Base-by-base conservation (phyloP, 2,329 filamentous ascomycete genomes). In the Bimuria novae-zelandiae region DNA sequence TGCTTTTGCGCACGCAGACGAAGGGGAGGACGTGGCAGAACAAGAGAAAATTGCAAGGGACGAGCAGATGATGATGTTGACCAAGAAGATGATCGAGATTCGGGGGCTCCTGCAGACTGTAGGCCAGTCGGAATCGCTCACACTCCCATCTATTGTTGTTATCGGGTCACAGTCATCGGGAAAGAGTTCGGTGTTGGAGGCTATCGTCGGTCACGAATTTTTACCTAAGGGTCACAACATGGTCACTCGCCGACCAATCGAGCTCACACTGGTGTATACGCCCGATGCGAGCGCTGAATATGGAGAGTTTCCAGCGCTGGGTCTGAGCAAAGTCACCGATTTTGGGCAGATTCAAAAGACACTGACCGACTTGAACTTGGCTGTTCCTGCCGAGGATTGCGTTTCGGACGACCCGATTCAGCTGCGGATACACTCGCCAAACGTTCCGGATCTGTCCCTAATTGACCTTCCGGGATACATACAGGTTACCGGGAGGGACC, bases 71-170 rank as follows among this genome's bases (percentile, higher is more conserved):
- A 99, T 99, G 94, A 82, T 97, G 62, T 80, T 99, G 68, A 99
- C 95, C 1, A 93, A 94, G 78, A 97, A 97, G 78, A 99, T 99
- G 94, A 99, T 99, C 68, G 94, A 99, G 78, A 97, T 99, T 52
- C 83, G 95, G 62, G 92, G 88, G 62, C 90, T 99, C 51, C 81
- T 99, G 21, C 89, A 95, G 68, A 90, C 88, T 22, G 89, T 99
- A 41, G 95, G 92, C 29, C 93, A 99, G 77, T 95, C 92, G 0
- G 91, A 89, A 60, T 86, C 90, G 3, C 79, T 99, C 58, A 93
- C 89, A 1, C 78, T 99, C 19, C 94, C 94, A 0, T 97, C 95
- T 0, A 99, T 99, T 52, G 94, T 99, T n/a, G 94, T 99, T 32
- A 97, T 99, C 63, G 94, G 94, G 21, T 99, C 94, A 2, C 94